Conservation (phyloP, 2,329 filamentous ascomycete genomes). For the Aspergillus sojae region DNA sequence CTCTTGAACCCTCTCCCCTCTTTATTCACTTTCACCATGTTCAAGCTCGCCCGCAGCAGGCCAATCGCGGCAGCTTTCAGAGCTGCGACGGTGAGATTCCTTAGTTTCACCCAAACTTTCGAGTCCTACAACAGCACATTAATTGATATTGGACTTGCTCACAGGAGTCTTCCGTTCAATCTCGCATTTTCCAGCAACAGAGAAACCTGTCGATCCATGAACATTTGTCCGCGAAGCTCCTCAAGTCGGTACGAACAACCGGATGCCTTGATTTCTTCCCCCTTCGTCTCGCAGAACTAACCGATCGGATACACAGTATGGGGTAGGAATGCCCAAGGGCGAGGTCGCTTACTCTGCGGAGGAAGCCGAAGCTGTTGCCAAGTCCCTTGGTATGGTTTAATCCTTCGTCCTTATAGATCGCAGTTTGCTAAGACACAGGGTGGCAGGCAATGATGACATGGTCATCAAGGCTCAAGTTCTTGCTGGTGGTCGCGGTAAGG, state of each 20-base stretch:
- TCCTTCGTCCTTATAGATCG: slow-evolving; percentile 8
- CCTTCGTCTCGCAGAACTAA: slow-evolving; percentile 8
- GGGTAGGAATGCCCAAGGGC: slow-evolving; percentile 88
- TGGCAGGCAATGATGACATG: slow-evolving; percentile 78
- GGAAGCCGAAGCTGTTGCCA: slow-evolving; percentile 90
- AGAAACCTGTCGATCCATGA: slow-evolving; percentile 96
- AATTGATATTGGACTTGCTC: slow-evolving; percentile 50
- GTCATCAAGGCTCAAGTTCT: slow-evolving; percentile 99
- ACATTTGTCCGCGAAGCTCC: slow-evolving; percentile 91
- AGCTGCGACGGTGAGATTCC: slow-evolving; percentile 69
- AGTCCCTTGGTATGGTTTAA: slow-evolving; percentile 70
- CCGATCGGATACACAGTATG: slow-evolving; percentile 67
- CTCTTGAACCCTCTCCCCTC: slow-evolving; percentile 22
- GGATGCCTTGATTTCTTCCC: neutral
- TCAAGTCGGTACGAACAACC: slow-evolving; percentile 62
- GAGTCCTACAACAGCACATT: slow-evolving; percentile 40
- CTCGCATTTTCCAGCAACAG: slow-evolving; percentile 69
- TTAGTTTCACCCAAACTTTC: neutral
- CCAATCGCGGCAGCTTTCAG: slow-evolving; percentile 78
- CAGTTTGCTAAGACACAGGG: slow-evolving; percentile 23
- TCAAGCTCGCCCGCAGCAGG: slow-evolving; percentile 76
- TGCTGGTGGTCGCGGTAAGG: slow-evolving; percentile 96
- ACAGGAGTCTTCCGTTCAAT: slow-evolving; percentile 60
- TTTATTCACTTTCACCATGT: slow-evolving; percentile 64
- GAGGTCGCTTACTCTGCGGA: slow-evolving; percentile 78